These are phyloP conservation scores for Neospermospora avenae DNA, from an alignment of 2,329 filamentous ascomycete species.

Conservation along the genomic window DNA sequence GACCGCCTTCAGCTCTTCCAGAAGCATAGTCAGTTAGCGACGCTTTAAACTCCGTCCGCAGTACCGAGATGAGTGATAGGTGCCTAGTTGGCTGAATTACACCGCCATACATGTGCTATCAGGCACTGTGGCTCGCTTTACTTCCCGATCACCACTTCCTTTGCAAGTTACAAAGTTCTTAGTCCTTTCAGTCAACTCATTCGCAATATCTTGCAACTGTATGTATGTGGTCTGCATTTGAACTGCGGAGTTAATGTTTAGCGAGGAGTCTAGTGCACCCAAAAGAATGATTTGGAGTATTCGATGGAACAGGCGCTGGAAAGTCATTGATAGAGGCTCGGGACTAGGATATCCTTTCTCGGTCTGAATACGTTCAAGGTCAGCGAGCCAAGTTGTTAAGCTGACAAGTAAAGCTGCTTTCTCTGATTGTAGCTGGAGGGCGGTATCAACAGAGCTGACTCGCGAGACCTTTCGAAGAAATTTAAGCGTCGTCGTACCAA, in stretches of 20 bases:
- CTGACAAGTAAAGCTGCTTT: constrained; percentile 35
- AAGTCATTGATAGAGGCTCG: constrained; percentile 36
- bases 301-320: constrained; percentile 37
- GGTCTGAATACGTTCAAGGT: constrained; percentile 30
- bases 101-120: not conserved
- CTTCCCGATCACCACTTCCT: constrained; percentile 21
- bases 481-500: constrained; percentile 34
- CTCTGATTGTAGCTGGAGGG: constrained; percentile 32
- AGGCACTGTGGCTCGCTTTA: constrained; percentile 20
- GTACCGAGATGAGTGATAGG: not conserved
- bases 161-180: constrained; percentile 33
- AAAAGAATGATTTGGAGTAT: constrained; percentile 38
- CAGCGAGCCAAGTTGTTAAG: constrained; percentile 36
- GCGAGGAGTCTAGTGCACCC: constrained; percentile 34
- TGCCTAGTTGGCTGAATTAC: not conserved
- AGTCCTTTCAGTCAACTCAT: constrained; percentile 33
- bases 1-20: not conserved
- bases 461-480: constrained; percentile 36
- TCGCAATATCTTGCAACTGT: constrained; percentile 34
- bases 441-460: constrained; percentile 25
- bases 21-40: not conserved
- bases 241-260: constrained; percentile 28
- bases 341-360: constrained; percentile 3
- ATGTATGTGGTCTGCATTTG: constrained; percentile 36
- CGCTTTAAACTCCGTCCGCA: not conserved